phyloP scores from a whole-genome alignment of 78 protist genomes.

The Dictyostelium discoideum region dicty_2.7 NC_007088.5:7503501-7504000 shows the following conservation, averaged over 20 bases:
- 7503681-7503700: background rate
- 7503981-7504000: slow-evolving; percentile 18
- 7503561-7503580: slow-evolving; percentile 66
- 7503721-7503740: background rate
- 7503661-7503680: background rate
- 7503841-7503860: slow-evolving; percentile 59
- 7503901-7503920: slow-evolving; percentile 62
- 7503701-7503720: background rate
- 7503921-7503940: slow-evolving; percentile 41
- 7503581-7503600: slow-evolving; percentile 57
- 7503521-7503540: background rate
- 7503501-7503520: slow-evolving; percentile 1
- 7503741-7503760: slow-evolving; percentile 7
- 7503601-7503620: slow-evolving; percentile 60
- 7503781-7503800: slow-evolving; percentile 21
- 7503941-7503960: slow-evolving; percentile 34
- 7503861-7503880: background rate
- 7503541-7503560: slow-evolving; percentile 26
- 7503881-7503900: slow-evolving; percentile 12
- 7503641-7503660: slow-evolving; percentile 62
- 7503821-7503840: slow-evolving; percentile 56
- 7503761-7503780: slow-evolving; percentile 21
- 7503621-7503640: slow-evolving; percentile 39
- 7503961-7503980: slow-evolving; percentile 32
- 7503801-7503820: slow-evolving; percentile 43